These are phyloP conservation scores for Strobilomyces confusus DNA, from an alignment of 768 basidiomycete genomes.

Conservation along the genomic window DNA sequence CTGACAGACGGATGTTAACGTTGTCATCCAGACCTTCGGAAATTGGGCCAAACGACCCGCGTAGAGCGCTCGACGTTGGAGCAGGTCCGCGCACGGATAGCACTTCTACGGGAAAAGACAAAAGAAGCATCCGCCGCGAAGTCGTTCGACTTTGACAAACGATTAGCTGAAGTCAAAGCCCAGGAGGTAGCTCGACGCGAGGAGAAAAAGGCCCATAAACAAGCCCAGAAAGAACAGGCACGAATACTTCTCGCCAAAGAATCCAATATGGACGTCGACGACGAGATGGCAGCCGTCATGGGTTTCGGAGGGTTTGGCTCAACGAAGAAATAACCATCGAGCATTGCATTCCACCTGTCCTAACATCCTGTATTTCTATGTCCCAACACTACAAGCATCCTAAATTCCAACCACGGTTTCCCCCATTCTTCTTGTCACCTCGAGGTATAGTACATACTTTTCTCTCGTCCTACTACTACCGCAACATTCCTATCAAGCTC, in stretches of 20 bases:
- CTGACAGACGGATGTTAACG: neutral
- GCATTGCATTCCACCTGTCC: conserved; percentile 8
- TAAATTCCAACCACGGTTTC: neutral
- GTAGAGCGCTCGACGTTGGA: conserved; percentile 86
- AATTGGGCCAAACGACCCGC: conserved; percentile 93
- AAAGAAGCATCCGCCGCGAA: conserved; percentile 79
- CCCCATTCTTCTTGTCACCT: neutral
- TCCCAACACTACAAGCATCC: conserved; percentile 2
- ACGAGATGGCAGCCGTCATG: conserved; percentile 80
- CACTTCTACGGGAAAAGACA: conserved; percentile 80
- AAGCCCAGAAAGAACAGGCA: conserved; percentile 70
- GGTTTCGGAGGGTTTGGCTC: conserved; percentile 90
- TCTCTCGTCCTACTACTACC: neutral
- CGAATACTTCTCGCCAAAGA: conserved; percentile 62
- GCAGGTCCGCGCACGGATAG: conserved; percentile 91
- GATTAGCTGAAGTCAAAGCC: conserved; percentile 75
- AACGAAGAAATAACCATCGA: conserved; percentile 60
- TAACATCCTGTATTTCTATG: conserved; percentile 15
- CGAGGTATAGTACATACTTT: conserved; percentile 23
- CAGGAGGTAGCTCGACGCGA: conserved; percentile 65
- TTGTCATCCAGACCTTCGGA: conserved; percentile 67
- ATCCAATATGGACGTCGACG: conserved; percentile 42
- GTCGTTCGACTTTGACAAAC: conserved; percentile 91
- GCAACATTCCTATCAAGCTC: conserved; percentile 14
- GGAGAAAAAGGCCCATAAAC: conserved; percentile 75